phyloP scores from a whole-genome alignment of 805 yeast genomes.

The Cephaloascus fragrans region DNA sequence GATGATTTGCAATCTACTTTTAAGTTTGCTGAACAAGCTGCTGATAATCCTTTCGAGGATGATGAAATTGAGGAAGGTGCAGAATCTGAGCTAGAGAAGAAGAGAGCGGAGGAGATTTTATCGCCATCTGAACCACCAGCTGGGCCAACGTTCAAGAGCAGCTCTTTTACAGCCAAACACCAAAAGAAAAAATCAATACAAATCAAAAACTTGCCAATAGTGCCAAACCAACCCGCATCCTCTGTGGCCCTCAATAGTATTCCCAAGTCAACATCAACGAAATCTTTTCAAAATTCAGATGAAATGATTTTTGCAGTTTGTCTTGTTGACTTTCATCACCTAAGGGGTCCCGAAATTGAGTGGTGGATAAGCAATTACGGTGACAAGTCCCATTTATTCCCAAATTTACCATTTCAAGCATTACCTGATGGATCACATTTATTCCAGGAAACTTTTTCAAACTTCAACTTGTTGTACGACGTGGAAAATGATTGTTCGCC shows the following conservation, averaged over 20 bases:
- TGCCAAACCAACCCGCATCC: constrained; percentile 5
- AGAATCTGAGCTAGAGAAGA: no score
- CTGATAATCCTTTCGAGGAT: no score
- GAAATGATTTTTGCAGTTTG: constrained; percentile 69
- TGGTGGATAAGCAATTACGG: constrained; percentile 59
- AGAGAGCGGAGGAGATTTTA: no score
- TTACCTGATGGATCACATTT: constrained; percentile 94
- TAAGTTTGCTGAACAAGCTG: no score
- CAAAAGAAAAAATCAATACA: constrained; percentile 15
- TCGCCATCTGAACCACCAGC: no score
- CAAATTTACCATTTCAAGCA: constrained; percentile 86
- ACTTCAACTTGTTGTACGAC: constrained; percentile 75
- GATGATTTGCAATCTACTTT: no score
- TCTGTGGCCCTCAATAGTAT: constrained; percentile 1
- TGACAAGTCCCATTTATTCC: constrained; percentile 45
- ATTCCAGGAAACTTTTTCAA: constrained; percentile 87
- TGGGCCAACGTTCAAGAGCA: no score
- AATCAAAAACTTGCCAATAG: constrained; percentile 26
- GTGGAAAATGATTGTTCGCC: constrained; percentile 36
- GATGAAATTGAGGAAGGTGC: no score
- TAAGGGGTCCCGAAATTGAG: constrained; percentile 90
- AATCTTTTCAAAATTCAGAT: neutral
- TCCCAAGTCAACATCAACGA: constrained; percentile 4
- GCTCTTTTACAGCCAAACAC: no score
- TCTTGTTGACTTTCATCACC: constrained; percentile 87